phyloP scores from a whole-genome alignment of 2,329 filamentous ascomycete species.

The Fusarium papillatum region DNA sequence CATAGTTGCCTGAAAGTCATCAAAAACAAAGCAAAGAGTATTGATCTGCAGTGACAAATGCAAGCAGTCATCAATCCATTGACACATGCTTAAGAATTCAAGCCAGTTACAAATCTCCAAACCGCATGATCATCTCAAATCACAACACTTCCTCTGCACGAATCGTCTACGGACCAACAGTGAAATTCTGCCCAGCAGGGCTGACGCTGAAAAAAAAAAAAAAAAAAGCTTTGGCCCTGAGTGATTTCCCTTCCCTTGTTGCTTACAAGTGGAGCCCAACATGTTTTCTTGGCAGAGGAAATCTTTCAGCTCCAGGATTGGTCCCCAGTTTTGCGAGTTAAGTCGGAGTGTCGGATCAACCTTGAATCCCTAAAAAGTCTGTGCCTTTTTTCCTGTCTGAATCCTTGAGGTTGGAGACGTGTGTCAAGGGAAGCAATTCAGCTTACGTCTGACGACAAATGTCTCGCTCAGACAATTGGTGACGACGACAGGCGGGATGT shows the following conservation, averaged over 20 bases:
- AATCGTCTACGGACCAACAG: background rate
- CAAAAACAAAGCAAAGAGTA: background rate
- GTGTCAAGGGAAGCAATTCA: no score
- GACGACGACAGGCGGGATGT: constrained; percentile 1
- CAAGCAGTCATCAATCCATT: background rate
- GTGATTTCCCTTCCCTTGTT: background rate
- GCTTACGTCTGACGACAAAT: background rate
- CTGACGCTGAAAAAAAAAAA: background rate
- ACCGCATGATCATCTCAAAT: background rate
- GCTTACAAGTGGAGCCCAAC: background rate
- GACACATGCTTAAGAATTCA: background rate
- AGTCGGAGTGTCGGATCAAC: background rate
- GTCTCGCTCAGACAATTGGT: background rate
- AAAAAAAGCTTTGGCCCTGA: background rate
- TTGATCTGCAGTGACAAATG: background rate
- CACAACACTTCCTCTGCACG: background rate
- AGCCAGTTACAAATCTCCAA: background rate
- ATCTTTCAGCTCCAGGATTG: background rate
- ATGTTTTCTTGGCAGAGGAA: background rate
- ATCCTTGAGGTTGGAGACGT: no score
- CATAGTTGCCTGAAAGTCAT: background rate
- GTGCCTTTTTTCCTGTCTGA: background rate
- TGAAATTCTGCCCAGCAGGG: background rate
- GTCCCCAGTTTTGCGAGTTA: background rate
- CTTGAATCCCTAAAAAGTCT: background rate